These are phyloP conservation scores for Aphanomyces euteiches DNA, from an alignment of 352 stramenopile genomes.

Conservation along the genomic window DNA sequence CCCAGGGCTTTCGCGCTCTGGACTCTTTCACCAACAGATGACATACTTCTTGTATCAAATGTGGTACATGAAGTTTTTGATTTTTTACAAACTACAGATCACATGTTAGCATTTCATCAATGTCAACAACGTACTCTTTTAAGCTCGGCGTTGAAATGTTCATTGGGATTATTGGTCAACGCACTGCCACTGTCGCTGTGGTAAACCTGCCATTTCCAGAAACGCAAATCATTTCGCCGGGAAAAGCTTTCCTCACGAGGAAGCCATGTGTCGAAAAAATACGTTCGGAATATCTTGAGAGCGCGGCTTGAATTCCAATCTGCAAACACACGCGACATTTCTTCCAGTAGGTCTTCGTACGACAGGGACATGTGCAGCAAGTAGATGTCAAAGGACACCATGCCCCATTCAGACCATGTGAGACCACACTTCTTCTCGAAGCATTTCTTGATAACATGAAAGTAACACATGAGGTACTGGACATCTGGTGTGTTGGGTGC, in stretches of 20 bases:
- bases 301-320: not conserved
- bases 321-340: not conserved
- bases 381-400: not conserved
- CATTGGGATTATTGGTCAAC: not conserved
- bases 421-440: not conserved
- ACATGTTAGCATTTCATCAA: too few relatives aligned
- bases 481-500: not conserved
- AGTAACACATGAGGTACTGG: not conserved
- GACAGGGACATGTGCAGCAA: not conserved
- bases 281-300: not conserved
- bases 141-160: slow-evolving; percentile 4
- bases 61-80: too few relatives aligned
- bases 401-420: not conserved
- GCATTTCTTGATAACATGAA: not conserved
- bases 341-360: not conserved
- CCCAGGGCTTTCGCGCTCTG: too few relatives aligned
- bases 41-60: too few relatives aligned
- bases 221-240: not conserved
- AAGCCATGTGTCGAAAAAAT: slow-evolving; percentile 7
- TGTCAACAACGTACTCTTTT: not conserved
- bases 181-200: too few relatives aligned
- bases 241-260: not conserved
- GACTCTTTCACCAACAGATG: too few relatives aligned
- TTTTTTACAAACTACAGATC: too few relatives aligned
- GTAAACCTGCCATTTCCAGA: not conserved